Evolutionary conservation across 805 yeast genomes (phyloP).

Genomic region (Cyberlindnera saturnus): DNA sequence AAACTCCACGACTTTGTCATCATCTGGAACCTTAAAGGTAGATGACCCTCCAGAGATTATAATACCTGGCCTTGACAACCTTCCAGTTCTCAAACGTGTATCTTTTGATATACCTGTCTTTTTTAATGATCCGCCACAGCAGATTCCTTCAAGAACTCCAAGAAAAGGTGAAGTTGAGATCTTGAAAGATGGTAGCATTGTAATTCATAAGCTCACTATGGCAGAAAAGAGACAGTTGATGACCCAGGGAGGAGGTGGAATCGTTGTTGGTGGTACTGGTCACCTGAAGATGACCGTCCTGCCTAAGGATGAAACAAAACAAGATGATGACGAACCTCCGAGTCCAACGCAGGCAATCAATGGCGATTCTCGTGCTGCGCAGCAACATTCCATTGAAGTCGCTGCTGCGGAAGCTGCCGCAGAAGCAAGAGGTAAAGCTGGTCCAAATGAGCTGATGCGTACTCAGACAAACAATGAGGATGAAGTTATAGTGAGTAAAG

Average conservation of each 20-base stretch:
- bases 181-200: conserved; percentile 45
- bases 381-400: conserved; percentile 25
- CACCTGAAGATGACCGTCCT: conserved; percentile 40
- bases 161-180: conserved; percentile 76
- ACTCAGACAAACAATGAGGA: conserved; percentile 30
- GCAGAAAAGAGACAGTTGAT: conserved; percentile 43
- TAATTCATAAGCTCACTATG: conserved; percentile 47
- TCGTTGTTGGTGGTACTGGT: conserved; percentile 77
- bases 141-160: conserved; percentile 83
- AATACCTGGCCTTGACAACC: conserved; percentile 37
- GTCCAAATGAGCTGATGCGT: conserved; percentile 26
- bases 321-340: conserved; percentile 17
- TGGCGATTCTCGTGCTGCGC: conserved; percentile 5
- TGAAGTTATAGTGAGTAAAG: conserved; percentile 28
- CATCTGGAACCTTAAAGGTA: background rate
- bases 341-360: background rate
- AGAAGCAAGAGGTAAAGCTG: conserved; percentile 29
- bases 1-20: conserved; percentile 1
- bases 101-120: conserved; percentile 74
- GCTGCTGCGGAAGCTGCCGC: conserved; percentile 34
- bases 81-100: conserved; percentile 51
- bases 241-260: conserved; percentile 51
- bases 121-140: conserved; percentile 86
- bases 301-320: background rate
- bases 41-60: conserved; percentile 12